Evolutionary conservation across 169 alveolate genomes (phyloP), one percentile per base, ranked within the genome.

Genomic region (Cryptosporidium bovis): DNA sequence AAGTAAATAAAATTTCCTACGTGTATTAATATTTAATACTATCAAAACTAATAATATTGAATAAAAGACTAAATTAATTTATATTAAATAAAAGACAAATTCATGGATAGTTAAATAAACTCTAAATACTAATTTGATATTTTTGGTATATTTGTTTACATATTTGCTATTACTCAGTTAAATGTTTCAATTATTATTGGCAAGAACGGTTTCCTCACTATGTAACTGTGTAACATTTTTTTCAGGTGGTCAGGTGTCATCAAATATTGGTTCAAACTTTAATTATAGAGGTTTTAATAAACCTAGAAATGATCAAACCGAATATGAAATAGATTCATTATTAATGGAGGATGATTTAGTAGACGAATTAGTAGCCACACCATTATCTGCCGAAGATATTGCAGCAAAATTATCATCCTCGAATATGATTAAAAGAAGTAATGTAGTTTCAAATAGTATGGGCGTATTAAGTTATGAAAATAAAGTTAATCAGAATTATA

Each of bases 181-280:
- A 56, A 77, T 77, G 87, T 58, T 77, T 8, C 87, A 77, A 66
- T 46, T 77, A 60, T 46, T 77, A 13, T 24, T 77, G 40, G 87
- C 87, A 40, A 34, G 87, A 27, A 77, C 87, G 3, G 87, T 77
- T 46, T 77, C 87, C 16, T 77, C 87, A 77, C 60, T 77, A 44
- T 77, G 87, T 56, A 77, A 77, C 51, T 77, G 87, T 62, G 87
- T 77, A 40, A 60, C 87, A 12, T 77, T 36, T 48, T 77, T 77
- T 24, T 77, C 87, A 0, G 87, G 87, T 27, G 69, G 77, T 20
- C 50, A 68, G 1, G 64, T 68, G 40, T 69, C 83, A 51, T 2
- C 87, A 20, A 62, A 44, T 36, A 8, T 40, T 40, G 10, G 10
- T 40, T 64, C 62, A 15, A 44, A 24, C 8, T 77, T 77, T 36